Evolutionary conservation across 176 grass and related monocot genomes (phyloP).

Genomic region (Carex pumila): DNA sequence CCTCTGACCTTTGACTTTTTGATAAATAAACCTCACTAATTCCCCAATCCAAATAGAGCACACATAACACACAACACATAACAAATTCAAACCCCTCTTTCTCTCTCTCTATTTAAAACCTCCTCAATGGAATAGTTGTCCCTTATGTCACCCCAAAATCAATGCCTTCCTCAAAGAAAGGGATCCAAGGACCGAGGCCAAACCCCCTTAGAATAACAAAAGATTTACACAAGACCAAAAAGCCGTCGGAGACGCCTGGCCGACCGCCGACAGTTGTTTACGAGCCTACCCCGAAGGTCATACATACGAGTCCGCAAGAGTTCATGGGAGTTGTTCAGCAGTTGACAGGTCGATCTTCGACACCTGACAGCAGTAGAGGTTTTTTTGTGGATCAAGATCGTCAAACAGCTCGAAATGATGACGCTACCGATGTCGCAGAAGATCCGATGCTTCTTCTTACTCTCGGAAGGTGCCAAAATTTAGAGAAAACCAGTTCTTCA

Average conservation of each 20-base stretch:
- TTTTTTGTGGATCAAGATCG: background rate
- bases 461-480: background rate
- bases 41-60: background rate
- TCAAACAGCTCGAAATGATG: background rate
- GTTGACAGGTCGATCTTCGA: slow-evolving; percentile 21
- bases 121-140: background rate
- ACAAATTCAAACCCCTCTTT: slow-evolving; percentile 12
- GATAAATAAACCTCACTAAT: background rate
- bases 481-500: slow-evolving; percentile 15
- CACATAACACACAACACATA: background rate
- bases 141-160: background rate
- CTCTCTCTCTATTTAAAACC: slow-evolving; percentile 10
- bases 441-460: slow-evolving; percentile 26
- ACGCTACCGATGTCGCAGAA: background rate
- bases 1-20: slow-evolving; percentile 13
- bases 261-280: slow-evolving; percentile 20
- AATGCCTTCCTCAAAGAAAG: slow-evolving; percentile 30
- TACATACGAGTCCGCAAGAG: slow-evolving; percentile 35
- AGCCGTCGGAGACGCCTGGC: background rate
- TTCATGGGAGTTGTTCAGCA: slow-evolving; percentile 42
- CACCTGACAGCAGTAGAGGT: background rate
- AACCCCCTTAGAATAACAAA: slow-evolving; percentile 12
- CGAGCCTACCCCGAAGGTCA: slow-evolving; percentile 25
- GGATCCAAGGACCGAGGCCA: slow-evolving; percentile 24
- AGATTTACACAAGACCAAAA: slow-evolving; percentile 4